Evolutionary conservation across 805 yeast species (phyloP).

Genomic region (Ogataea thermomethanolica): DNA sequence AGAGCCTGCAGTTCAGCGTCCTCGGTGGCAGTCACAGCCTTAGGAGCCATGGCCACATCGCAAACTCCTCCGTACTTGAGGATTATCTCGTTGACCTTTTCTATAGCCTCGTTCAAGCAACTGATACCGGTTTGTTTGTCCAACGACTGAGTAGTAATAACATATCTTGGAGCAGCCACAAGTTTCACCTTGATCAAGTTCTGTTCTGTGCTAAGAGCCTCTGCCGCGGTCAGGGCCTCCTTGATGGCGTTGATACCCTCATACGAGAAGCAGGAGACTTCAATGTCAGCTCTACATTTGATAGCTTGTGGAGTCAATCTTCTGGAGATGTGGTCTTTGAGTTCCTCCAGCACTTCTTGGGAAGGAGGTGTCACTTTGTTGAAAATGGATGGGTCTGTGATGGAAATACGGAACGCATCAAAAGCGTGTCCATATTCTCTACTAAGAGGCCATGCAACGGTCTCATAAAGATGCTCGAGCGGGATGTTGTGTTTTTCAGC

Average conservation of each 20-base stretch:
- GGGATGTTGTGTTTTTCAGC: conserved; percentile 93
- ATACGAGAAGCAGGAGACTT: conserved; percentile 93
- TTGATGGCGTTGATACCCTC: conserved; percentile 98
- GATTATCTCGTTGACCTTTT: conserved; percentile 66
- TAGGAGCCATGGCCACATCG: conserved; percentile 95
- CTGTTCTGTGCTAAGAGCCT: conserved; percentile 73
- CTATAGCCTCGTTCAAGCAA: conserved; percentile 74
- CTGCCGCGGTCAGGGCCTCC: conserved; percentile 83
- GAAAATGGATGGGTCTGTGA: conserved; percentile 86
- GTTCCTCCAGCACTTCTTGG: conserved; percentile 73
- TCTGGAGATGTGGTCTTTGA: conserved; percentile 81
- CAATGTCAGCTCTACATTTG: conserved; percentile 97
- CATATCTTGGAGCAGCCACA: conserved; percentile 97
- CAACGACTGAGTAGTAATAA: conserved; percentile 85
- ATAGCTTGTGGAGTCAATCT: conserved; percentile 98
- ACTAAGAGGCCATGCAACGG: conserved; percentile 96
- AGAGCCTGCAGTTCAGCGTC: conserved; percentile 97
- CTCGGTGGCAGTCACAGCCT: conserved; percentile 97
- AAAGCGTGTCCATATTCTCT: conserved; percentile 94
- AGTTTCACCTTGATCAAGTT: conserved; percentile 89
- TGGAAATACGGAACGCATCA: conserved; percentile 94
- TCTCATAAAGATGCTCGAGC: conserved; percentile 78
- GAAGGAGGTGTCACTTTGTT: conserved; percentile 74
- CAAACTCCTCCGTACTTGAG: conserved; percentile 77
- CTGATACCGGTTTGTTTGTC: conserved; percentile 89